Evolutionary conservation across 352 stramenopile genomes (phyloP), one percentile per base, ranked within the genome.

Genomic region (Peronospora tabacina): DNA sequence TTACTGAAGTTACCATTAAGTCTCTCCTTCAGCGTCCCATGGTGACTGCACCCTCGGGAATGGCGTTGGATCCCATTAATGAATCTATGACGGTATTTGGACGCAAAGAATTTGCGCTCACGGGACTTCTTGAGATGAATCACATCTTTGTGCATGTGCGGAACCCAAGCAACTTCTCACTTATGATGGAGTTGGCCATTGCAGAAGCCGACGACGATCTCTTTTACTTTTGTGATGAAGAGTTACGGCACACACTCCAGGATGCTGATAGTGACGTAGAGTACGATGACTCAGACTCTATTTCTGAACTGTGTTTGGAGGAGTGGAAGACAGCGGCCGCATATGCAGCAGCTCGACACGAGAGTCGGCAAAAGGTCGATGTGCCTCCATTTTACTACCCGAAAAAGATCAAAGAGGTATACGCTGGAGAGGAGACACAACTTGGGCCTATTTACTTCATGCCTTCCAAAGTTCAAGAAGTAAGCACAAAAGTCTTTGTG

Each of bases 401-500:
- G 2, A 58, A 33, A 8, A 58, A 24, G 6, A 47, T 70, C 5
- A 36, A 70, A 41, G 52, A 56, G 24, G 63, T 83, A 3, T 22
- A 19, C 1, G 38, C 47, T 24, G 64, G 55, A 17, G 33, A 63
- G 20, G 41, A 62, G 8, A 33, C 52, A 1, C 43, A 69, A 8
- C 60, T 82, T 43, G 76, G 76, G 10, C 76, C 76, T 0, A 69
- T 87, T n/a, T 82, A 80, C 45, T 87, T 84, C 44, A 59, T 81
- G 5, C 73, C 76, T 7, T 73, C 67, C 7, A 52, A 49, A 45
- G 61, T 66, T 5, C 52, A 66, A 17, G 40, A 67, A 32, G 44
- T 78, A 10, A 35, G 51, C 13, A 58, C 58, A 0, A 58, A 24
- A 20, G 30, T 85, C 3, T 87, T 68, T 49, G 61, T 87, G 9